Evolutionary conservation across 208 protist genomes (phyloP).

Genomic region (Tetramitus jugosus): DNA sequence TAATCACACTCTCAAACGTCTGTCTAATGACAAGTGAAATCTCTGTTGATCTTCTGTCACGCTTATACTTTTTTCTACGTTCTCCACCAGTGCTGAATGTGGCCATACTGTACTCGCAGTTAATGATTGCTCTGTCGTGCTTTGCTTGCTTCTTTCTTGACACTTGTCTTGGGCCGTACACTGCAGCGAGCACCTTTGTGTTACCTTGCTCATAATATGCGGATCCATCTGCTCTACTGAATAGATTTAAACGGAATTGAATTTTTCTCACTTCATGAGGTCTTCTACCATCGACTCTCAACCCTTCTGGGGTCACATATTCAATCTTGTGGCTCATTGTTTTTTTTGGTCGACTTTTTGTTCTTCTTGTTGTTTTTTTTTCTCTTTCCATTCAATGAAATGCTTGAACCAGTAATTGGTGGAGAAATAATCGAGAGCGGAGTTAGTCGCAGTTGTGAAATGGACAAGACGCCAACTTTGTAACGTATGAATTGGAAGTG

Average conservation of each 20-base stretch:
- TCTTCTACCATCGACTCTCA: constrained; percentile 65
- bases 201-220: constrained; percentile 44
- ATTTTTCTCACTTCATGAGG: constrained; percentile 61
- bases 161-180: constrained; percentile 66
- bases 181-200: constrained; percentile 53
- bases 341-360: too few species aligned
- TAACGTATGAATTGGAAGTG: too few species aligned
- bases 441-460: too few species aligned
- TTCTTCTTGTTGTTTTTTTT: too few species aligned
- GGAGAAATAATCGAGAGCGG: too few species aligned
- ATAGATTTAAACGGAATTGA: constrained; percentile 45
- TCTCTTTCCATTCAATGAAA: too few species aligned
- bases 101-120: constrained; percentile 53
- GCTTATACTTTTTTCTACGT: constrained; percentile 30
- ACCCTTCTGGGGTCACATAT: constrained; percentile 51
- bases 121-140: constrained; percentile 53
- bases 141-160: constrained; percentile 27
- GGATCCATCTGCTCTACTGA: constrained; percentile 57
- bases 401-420: too few species aligned
- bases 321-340: too few species aligned
- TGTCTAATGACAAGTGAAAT: constrained; percentile 10
- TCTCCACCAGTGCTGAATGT: constrained; percentile 49
- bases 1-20: constrained; percentile 46
- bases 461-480: too few species aligned
- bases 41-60: constrained; percentile 6